Base-by-base conservation (phyloP, 306 rosid species). In the Cicer pinnatifidum region DNA sequence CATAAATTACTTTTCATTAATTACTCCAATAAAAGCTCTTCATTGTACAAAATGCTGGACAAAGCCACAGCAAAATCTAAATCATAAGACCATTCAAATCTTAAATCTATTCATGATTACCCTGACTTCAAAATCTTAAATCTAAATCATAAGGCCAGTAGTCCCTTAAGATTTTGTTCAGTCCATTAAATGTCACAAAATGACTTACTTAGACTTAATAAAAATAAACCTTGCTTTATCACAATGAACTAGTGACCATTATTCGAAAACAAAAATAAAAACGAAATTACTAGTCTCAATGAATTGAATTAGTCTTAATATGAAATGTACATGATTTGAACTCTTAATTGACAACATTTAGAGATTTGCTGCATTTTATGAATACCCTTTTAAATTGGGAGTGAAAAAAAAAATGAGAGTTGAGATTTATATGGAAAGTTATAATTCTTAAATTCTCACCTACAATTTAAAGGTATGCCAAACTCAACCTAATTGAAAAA, bases 401-500 rank as follows among this genome's bases (percentile, higher is more conserved):
- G 40, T 28, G 69, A 17, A 44, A 56, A 41, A 46, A 46, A 16
- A 17, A n/a, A 15, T 0, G 50, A 35, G 66, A 48, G 4, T 57
- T 35, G 16, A 58, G 33, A 80, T 13, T 50, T 67, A 47, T 39
- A 48, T 7, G 23, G 23, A 69, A 69, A 69, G 9, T 7, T 61
- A 61, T 10, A 17, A 43, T 39, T 40, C 50, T 20, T 58, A 60
- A 33, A n/a, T 28, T 60, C 60, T 50, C 76, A 66, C 17, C 43
- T 53, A 59, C 59, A 67, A 59, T 67, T 48, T 59, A 13, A 28
- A 60, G 80, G 46, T 19, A 61, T 68, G 65, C 11, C 38, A 59
- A 74, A 74, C 48, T 48, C 23, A 64, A 61, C 46, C 39, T 41
- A 20, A 7, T 61, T 51, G 61, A 69, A 71, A 64, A 39, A 70